Base-by-base conservation (phyloP, 352 stramenopile species). In the Pythium aphanidermatum region DNA sequence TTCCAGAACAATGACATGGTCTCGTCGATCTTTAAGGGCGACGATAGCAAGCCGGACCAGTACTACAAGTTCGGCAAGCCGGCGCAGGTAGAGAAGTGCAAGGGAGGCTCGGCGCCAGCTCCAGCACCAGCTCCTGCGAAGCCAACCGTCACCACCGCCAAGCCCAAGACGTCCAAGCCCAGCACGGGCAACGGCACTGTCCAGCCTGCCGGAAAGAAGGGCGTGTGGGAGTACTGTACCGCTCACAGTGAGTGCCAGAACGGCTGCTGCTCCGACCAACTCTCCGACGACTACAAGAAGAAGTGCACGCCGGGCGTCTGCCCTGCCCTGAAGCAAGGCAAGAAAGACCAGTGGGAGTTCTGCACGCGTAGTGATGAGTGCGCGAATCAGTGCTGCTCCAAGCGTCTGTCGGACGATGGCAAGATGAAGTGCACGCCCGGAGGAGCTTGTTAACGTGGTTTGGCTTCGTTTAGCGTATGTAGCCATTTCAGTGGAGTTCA, bases 11-110 rank as follows among this genome's bases (percentile, higher is more conserved):
- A 58, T 20, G 40, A 50, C 20, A 51, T 58, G 11, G 39, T 46
- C 32, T 35, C 30, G 9, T 43, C 32, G 11, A 34, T 51, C 4
- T 58, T 51, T 41, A 50, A 58, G 34, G 49, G 41, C 25, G 41
- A 51, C 4, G 23, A 51, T 3, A 30, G 33, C 41, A 45, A 58
- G 24, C 4, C 2, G 10, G 23, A 58, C 24, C 5, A 43, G 39
- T 46, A 51, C 32, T 58, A 58, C 40, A 58, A 58, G 49, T 58
- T 33, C 30, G 49, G 49, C 16, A 24, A 16, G 26, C 49, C 49
- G 3, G 41, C 39, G 0, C 10, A 58, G 1, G 32, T 58, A 17
- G 39, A 51, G 31, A 36, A 45, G 23, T 58, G 49, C 33, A 23
- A 23, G 14, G 35, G n/a, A n/a, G n/a, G n/a, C n/a, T n/a, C n/a